Evolutionary conservation across 2,329 filamentous ascomycete genomes (phyloP), one percentile per base, ranked within the genome.

Genomic region (Sporothrix protearum): DNA sequence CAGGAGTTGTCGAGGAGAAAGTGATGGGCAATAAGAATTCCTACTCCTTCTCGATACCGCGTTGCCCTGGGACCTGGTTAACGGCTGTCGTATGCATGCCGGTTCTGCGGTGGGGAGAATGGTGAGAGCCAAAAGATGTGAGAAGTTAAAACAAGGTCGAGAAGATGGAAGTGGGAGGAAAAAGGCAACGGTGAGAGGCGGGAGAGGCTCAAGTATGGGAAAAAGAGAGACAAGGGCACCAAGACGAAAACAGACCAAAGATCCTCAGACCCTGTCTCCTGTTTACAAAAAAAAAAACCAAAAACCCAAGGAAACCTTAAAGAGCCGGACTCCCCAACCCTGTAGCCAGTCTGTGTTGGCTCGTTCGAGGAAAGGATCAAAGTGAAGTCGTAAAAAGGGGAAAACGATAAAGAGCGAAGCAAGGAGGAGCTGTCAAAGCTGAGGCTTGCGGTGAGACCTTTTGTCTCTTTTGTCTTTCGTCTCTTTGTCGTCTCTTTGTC

Each of bases 41-140:
- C n/a, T 45, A 53, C 14, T 53, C 10, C 49, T 25, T 25, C 8
- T 53, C 4, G 39, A 71, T 71, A 30, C n/a, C 39, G 63, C 39
- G 57, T 49, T 8, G n/a, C 25, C 47, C 61, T n/a, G n/a, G n/a
- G n/a, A 42, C 68, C 39, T 19, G n/a, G n/a, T 69, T 64, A 42
- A 30, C 63, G 22, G 25, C 63, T 67, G 42, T 67, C 45, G 59
- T 64, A 36, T 64, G 59, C 59, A 36, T 14, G 42, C 59, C 59
- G 36, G 36, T 64, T 36, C 36, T 64, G 59, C 12, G 59, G 59
- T 28, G 36, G 36, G 36, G 36, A 6, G 28, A 14, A 22, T 28
- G 33, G 39, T 51, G 53, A 57, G 30, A 64, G 19, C 14, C 42
- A 14, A 47, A 14, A 19, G 14, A 66, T 12, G 28, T 30, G 47